Evolutionary conservation across 106 monocot genomes (phyloP), one percentile per base, ranked within the genome.

Genomic region (Triglochin maritima): DNA sequence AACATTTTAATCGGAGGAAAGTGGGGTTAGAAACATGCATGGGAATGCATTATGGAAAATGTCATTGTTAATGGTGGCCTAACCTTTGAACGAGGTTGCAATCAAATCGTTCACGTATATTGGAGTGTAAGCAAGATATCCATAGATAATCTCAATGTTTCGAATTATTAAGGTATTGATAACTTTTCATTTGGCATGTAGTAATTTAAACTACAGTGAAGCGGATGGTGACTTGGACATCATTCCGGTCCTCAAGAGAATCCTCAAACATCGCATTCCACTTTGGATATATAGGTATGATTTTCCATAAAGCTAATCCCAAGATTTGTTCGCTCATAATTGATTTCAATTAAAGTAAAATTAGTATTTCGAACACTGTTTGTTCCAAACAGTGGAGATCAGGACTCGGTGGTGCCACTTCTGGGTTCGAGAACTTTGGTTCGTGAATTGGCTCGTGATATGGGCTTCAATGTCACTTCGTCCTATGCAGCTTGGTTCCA

Each of bases 391-490:
- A 96, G 95, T 72, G 95, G 95, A 5, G 95, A 96, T 63, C 95
- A 96, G 86, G 95, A 96, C 59, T 96, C 95, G 5, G 89, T 90
- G 2, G 87, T 96, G 42, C 87, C 95, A 9, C 76, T 96, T 2
- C 62, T 90, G 52, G 95, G 95, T 44, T 85, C 87, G 8, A 62
- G 95, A 69, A 87, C 90, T 11, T 77, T 90, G 3, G 83, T 88
- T 44, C 76, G 87, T 12, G 95, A 96, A 72, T 69, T 96, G 17
- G 95, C 95, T 5, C 79, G 84, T 60, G 80, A 81, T 46, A 50
- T 90, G 48, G 71, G 79, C 49, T 75, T 83, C 61, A 67, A 70
- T 11, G 66, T 84, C 4, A 85, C 85, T 11, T 72, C 85, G 11
- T 87, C 95, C 60, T 96, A 96, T 65, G 68, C 79, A 29, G 76